Evolutionary conservation across 169 alveolate species (phyloP).

Genomic region (Cryptosporidium xiaoi): DNA sequence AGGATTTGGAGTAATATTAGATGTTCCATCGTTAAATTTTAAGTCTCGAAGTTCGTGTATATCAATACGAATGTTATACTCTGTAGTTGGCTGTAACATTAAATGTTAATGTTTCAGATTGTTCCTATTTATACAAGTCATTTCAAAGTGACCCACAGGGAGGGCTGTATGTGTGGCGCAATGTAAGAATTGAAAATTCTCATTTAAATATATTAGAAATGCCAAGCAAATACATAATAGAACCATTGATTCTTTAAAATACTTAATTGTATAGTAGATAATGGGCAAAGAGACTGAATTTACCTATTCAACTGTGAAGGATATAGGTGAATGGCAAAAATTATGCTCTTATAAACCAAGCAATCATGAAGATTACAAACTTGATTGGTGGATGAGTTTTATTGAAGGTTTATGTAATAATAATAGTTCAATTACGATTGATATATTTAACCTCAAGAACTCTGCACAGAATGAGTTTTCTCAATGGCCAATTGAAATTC

Average conservation of each 20-base stretch:
- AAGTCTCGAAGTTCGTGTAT: slow-evolving; percentile 87
- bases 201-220: no score
- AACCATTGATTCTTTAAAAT: neutral
- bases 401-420: slow-evolving; percentile 19
- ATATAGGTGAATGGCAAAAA: slow-evolving; percentile 68
- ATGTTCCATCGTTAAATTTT: slow-evolving; percentile 83
- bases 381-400: slow-evolving; percentile 61
- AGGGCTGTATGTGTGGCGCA: no score
- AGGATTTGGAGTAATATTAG: slow-evolving; percentile 84
- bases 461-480: slow-evolving; percentile 31
- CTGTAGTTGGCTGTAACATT: slow-evolving; percentile 72
- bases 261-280: neutral
- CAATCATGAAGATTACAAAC: slow-evolving; percentile 55
- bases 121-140: neutral
- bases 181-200: no score
- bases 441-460: slow-evolving; percentile 7
- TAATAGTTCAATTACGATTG: slow-evolving; percentile 27
- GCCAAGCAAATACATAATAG: neutral
- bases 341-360: slow-evolving; percentile 53
- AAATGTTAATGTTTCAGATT: neutral
- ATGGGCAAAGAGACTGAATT: slow-evolving; percentile 4
- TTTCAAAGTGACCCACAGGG: no score
- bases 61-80: slow-evolving; percentile 85
- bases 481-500: slow-evolving; percentile 69
- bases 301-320: slow-evolving; percentile 49